A percentile compares a stretch with the other conserved stretches of the same genome.
phyloP scores from a whole-genome alignment of 768 basidiomycete genomes.

The Terana coerulea region DNA sequence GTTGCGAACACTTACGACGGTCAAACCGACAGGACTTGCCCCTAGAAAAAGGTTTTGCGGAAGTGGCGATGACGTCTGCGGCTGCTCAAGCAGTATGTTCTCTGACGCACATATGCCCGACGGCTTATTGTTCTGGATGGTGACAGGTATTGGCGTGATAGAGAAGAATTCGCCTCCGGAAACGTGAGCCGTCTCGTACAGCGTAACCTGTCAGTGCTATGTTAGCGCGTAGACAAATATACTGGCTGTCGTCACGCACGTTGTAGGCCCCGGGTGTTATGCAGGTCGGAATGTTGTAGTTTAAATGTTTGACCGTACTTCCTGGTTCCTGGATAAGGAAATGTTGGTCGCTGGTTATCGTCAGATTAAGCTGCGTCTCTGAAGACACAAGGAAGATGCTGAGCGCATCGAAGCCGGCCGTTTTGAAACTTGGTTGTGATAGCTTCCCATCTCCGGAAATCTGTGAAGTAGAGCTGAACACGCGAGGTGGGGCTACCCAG shows the following conservation, averaged over 20 bases:
- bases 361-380: conserved; percentile 34
- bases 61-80: conserved; percentile 33
- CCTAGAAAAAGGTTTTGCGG: conserved; percentile 26
- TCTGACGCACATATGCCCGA: conserved; percentile 22
- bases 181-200: conserved; percentile 40
- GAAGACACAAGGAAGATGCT: conserved; percentile 43
- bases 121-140: conserved; percentile 28
- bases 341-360: conserved; percentile 33
- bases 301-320: conserved; percentile 35
- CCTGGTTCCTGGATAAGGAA: conserved; percentile 37
- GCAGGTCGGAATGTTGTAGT: conserved; percentile 40
- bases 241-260: conserved; percentile 26
- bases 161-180: conserved; percentile 32
- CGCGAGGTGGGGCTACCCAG: not conserved
- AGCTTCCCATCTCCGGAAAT: conserved; percentile 40
- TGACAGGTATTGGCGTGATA: conserved; percentile 38
- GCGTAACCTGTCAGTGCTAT: conserved; percentile 35
- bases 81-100: conserved; percentile 26
- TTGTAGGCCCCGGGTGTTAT: conserved; percentile 38
- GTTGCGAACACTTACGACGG: not conserved
- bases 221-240: not conserved
- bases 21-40: not conserved
- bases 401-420: conserved; percentile 25
- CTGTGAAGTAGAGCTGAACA: conserved; percentile 6
- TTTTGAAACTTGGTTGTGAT: conserved; percentile 21